Conservation (phyloP, 2,329 filamentous ascomycete species). For the Apiospora rasikravindrae region DNA sequence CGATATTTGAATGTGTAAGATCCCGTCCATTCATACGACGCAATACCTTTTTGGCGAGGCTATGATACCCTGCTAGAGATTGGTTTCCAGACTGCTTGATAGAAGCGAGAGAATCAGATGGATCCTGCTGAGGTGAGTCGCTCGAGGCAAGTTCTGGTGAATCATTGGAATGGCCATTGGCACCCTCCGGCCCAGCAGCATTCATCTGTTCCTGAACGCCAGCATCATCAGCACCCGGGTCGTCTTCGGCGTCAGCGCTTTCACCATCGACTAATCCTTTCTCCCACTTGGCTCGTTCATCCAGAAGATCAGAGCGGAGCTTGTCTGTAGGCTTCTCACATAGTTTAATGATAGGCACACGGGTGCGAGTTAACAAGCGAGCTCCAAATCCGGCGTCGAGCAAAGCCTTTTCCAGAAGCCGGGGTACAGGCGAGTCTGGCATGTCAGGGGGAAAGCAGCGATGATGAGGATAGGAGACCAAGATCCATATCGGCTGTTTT, state of each 20-base stretch:
- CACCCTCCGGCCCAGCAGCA: not conserved
- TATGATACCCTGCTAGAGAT: conserved; percentile 53
- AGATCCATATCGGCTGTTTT: conserved; percentile 92
- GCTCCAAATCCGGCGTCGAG: conserved; percentile 76
- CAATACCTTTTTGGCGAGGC: conserved; percentile 54
- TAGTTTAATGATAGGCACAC: conserved; percentile 87
- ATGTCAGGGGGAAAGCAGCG: conserved; percentile 58
- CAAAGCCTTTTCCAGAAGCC: conserved; percentile 76
- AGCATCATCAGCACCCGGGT: conserved; percentile 31
- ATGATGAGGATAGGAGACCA: conserved; percentile 71
- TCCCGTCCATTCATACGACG: conserved; percentile 56
- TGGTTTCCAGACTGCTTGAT: conserved; percentile 50
- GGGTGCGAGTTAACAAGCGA: conserved; percentile 75
- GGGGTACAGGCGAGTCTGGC: conserved; percentile 68
- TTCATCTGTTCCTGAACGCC: not conserved
- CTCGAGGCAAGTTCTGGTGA: conserved; percentile 28
- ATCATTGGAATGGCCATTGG: not conserved
- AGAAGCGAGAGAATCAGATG: conserved; percentile 25
- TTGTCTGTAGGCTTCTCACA: conserved; percentile 71
- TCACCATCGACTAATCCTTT: conserved; percentile 51
- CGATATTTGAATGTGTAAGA: conserved; percentile 51
- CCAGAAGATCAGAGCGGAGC: conserved; percentile 64
- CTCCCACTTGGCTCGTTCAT: conserved; percentile 76
- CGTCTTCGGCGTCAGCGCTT: conserved; percentile 44
- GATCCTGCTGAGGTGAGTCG: conserved; percentile 26